phyloP scores from a whole-genome alignment of 2,329 filamentous ascomycete species.

The Chrysosporium queenslandicum region DNA sequence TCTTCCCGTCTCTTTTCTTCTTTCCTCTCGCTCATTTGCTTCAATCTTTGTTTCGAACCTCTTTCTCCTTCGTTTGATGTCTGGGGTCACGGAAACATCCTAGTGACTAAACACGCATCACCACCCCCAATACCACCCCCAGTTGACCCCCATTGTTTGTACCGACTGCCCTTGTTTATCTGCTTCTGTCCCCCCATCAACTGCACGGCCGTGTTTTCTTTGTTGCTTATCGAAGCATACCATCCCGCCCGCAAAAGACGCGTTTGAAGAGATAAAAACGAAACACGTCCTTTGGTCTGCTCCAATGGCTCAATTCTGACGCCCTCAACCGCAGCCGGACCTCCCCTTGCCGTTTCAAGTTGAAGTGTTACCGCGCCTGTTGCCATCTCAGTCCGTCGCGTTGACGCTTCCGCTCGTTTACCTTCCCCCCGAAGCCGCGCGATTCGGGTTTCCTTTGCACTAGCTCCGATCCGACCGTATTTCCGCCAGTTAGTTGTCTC shows the following conservation, averaged over 20 bases:
- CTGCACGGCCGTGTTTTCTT: constrained; percentile 2
- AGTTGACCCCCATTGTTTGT: constrained; percentile 1
- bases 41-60: constrained; percentile 2
- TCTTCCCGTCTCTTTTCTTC: constrained; percentile 1
- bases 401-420: constrained; percentile 15
- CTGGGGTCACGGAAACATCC: constrained; percentile 3
- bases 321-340: background rate
- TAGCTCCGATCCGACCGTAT: background rate
- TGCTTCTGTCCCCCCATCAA: background rate
- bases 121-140: background rate
- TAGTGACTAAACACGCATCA: background rate
- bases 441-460: background rate
- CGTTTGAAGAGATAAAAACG: background rate
- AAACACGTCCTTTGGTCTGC: background rate
- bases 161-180: constrained; percentile 7
- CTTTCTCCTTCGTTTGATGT: constrained; percentile 10
- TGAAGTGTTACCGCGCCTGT: constrained; percentile 4
- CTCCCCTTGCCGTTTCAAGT: background rate
- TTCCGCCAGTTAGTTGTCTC: background rate
- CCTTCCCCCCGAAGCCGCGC: background rate
- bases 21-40: constrained; percentile 4
- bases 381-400: background rate
- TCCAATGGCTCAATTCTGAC: constrained; percentile 9
- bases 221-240: background rate
- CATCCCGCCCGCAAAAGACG: background rate